Conservation (phyloP, 2,329 filamentous ascomycete species). For the Botrytis cinerea region DNA sequence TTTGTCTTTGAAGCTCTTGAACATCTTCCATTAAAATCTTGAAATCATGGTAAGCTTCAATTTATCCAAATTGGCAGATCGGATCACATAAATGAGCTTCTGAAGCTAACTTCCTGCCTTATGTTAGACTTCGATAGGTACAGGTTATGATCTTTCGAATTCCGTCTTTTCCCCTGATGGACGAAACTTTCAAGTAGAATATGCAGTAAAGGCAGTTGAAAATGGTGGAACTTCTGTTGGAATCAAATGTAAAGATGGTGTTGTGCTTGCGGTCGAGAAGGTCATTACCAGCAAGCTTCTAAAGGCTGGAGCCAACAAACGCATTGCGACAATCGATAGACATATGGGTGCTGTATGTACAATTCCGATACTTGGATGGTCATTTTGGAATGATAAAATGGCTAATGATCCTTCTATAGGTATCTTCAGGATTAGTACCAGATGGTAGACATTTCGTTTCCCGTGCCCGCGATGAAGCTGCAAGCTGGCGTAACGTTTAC, state of each 20-base stretch:
- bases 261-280: constrained; percentile 96
- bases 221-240: constrained; percentile 95
- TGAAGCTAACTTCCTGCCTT: constrained; percentile 31
- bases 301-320: constrained; percentile 94
- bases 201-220: constrained; percentile 97
- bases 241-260: constrained; percentile 95
- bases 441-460: constrained; percentile 95
- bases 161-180: constrained; percentile 99
- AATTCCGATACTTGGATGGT: not conserved
- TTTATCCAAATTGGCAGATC: not conserved
- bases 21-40: constrained; percentile 21
- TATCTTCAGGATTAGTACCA: constrained; percentile 90
- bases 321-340: constrained; percentile 91
- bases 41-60: constrained; percentile 42
- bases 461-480: constrained; percentile 90
- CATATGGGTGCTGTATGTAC: constrained; percentile 85
- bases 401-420: constrained; percentile 54
- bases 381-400: constrained; percentile 22
- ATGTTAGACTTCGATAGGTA: constrained; percentile 96
- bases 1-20: constrained; percentile 22
- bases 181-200: constrained; percentile 99
- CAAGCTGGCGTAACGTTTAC: constrained; percentile 88
- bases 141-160: constrained; percentile 98
- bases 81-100: not conserved
- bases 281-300: constrained; percentile 92